phyloP scores from a whole-genome alignment of 768 basidiomycete genomes.

The Lactifluus piperatus region DNA sequence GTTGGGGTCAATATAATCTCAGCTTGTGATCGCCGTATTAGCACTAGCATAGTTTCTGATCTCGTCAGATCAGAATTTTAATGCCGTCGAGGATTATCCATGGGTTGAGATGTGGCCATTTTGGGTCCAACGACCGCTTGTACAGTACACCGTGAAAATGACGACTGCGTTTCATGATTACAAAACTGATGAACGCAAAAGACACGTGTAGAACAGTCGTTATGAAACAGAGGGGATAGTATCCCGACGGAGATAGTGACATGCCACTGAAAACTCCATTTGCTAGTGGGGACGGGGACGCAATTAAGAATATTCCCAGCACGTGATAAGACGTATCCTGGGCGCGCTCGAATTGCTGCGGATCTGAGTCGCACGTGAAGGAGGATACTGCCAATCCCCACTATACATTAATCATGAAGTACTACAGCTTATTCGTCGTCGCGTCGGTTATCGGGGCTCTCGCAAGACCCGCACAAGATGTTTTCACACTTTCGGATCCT shows the following conservation, averaged over 20 bases:
- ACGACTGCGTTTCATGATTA: background rate
- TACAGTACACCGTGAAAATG: no score
- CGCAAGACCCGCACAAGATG: conserved; percentile 10
- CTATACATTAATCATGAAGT: background rate
- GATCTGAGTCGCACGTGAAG: no score
- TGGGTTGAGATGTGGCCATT: background rate
- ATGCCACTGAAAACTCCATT: no score
- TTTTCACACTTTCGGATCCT: background rate
- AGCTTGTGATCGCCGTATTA: background rate
- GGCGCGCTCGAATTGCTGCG: no score
- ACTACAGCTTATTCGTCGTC: background rate
- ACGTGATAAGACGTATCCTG: no score
- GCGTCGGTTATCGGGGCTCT: background rate
- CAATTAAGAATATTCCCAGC: no score
- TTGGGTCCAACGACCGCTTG: background rate
- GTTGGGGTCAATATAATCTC: background rate
- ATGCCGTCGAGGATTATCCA: background rate
- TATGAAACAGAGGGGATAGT: no score
- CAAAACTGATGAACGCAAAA: no score
- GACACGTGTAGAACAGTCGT: no score
- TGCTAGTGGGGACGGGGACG: no score
- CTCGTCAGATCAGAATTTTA: background rate
- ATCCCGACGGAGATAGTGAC: no score
- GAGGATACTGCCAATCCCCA: no score
- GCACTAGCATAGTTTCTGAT: background rate